Base-by-base conservation (phyloP, 1,284 basidiomycete genomes). In the Fomitopsis schrenkii region DNA sequence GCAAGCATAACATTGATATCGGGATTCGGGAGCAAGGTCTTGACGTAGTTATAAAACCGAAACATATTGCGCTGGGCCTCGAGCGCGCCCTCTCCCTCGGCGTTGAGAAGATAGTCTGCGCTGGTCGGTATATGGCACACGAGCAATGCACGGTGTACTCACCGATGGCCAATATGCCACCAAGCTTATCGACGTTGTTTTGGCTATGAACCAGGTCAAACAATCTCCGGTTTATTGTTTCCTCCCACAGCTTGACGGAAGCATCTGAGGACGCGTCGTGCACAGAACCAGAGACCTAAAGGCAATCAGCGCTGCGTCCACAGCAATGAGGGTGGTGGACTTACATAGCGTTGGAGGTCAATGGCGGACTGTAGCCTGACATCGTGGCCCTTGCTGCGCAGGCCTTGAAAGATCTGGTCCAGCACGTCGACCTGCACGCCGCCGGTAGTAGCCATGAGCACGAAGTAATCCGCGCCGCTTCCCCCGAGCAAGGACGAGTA, bases 21-120 rank as follows among this genome's bases (percentile, higher is more conserved):
- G 64, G 85, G 83, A 71, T 91, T 91, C 7, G 93, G 93, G 19
- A 95, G 82, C 28, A 94, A 84, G 54, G 89, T 85, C 71, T 94
- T 94, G 75, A 94, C 90, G 77, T 95, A 95, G 77, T 95, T 94
- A 80, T 92, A 95, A 75, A 95, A 91, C 42, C 93, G 86, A 74
- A 91, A 95, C 42, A 94, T 83, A 63, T 90, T 90, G 42, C 85
- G 80, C 67, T 87, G 88, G 42, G 87, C 86, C 71, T 91, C 91
- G 35, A 91, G 85, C 8, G 84, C 85, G 71, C 91, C 89, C 71
- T 91, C 91, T 41, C 83, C 83, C 42, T 90, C 87, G 56, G 86
- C 81, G 58, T 85, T 87, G 62, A 90, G 80, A 38, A 91, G 81
- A 70, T 87, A 80, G 68, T 93, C 91, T 92, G 63, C 15, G 8